Percentiles rank a stretch among this genome's conserved stretches.
These are phyloP conservation scores for Candida tetrigidarum DNA, from an alignment of 1,139 yeast species.

Conservation along the genomic window DNA sequence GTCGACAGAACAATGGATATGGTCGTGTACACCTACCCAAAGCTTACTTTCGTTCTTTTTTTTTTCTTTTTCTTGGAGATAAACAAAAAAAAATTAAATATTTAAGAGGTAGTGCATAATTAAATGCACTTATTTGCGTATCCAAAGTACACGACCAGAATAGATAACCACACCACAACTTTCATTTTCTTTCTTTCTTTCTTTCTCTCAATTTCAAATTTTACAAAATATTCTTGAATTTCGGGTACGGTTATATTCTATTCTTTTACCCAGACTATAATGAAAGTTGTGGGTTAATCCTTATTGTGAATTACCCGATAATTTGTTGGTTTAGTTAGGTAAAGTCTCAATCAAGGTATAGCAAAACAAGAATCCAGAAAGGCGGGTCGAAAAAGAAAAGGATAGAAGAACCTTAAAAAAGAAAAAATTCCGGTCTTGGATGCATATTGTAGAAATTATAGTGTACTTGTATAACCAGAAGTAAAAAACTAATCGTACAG, in stretches of 20 bases:
- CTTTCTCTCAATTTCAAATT: not conserved
- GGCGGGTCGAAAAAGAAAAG: constrained; percentile 3
- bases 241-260: no score
- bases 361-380: not conserved
- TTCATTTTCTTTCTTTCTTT: not conserved
- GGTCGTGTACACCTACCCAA: not conserved
- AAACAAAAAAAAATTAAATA: not conserved
- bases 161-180: constrained; percentile 5
- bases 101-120: constrained; percentile 1
- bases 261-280: no score
- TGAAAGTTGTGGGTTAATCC: no score
- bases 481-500: not conserved
- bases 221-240: not conserved
- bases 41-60: not conserved
- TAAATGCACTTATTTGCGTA: constrained; percentile 3
- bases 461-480: not conserved
- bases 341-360: no score
- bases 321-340: no score
- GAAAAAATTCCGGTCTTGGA: not conserved
- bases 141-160: not conserved
- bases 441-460: not conserved
- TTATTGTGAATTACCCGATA: no score
- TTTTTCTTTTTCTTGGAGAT: constrained; percentile 1
- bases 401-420: not conserved
- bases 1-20: not conserved